Evolutionary conservation across 345 rosid species (phyloP).

Genomic region (Syzygium jambos): DNA sequence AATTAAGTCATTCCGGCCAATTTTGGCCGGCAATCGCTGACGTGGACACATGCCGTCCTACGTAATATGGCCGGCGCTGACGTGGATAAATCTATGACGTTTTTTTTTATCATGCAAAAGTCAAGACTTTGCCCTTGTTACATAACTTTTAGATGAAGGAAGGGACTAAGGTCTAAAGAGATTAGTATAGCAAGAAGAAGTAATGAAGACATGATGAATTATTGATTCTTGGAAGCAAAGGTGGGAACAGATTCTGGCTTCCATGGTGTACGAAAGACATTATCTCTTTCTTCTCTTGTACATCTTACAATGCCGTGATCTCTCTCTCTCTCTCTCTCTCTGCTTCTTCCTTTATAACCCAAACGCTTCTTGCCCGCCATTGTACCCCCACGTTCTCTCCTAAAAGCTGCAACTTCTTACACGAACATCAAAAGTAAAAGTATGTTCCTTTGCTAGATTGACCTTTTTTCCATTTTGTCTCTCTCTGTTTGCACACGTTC

Average conservation of each 20-base stretch:
- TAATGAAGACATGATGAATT: background rate
- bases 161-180: background rate
- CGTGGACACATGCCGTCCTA: no score
- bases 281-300: slow-evolving; percentile 9
- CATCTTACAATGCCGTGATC: background rate
- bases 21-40: no score
- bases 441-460: background rate
- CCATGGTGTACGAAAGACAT: background rate
- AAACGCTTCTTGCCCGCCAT: background rate
- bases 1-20: no score
- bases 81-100: no score
- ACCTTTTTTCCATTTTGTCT: background rate
- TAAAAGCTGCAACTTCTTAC: background rate
- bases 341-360: background rate
- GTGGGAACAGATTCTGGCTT: slow-evolving; percentile 20
- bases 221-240: slow-evolving; percentile 18
- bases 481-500: background rate
- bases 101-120: background rate
- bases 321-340: background rate
- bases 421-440: background rate
- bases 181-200: background rate
- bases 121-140: background rate
- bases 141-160: background rate
- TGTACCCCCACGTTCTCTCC: background rate
- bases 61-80: accelerated